phyloP scores from a whole-genome alignment of 768 basidiomycete genomes.

The Sporobolomyces pararoseus region DNA sequence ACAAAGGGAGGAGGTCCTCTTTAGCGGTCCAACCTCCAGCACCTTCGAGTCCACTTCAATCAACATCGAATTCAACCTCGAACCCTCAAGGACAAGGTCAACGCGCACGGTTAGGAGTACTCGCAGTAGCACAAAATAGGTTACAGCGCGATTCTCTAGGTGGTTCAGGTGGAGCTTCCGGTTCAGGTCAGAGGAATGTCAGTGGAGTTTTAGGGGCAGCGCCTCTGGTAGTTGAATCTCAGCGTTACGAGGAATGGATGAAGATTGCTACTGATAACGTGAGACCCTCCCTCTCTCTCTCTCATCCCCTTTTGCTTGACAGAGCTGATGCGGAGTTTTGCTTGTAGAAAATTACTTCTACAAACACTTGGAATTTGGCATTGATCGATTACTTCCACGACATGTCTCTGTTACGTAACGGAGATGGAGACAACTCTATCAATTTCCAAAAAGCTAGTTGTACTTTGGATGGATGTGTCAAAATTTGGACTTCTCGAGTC shows the following conservation, averaged over 20 bases:
- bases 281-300: constrained; percentile 46
- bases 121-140: neutral
- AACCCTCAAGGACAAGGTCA: no score
- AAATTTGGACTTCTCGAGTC: constrained; percentile 97
- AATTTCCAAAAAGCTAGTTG: constrained; percentile 98
- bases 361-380: constrained; percentile 96
- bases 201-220: constrained; percentile 8
- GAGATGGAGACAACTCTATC: constrained; percentile 81
- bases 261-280: constrained; percentile 99
- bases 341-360: constrained; percentile 90
- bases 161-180: neutral
- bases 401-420: constrained; percentile 87
- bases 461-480: constrained; percentile 96
- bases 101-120: neutral
- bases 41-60: neutral
- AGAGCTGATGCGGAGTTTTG: no score
- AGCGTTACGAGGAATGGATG: constrained; percentile 89
- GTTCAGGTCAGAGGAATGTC: neutral
- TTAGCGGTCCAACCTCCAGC: neutral
- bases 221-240: constrained; percentile 35
- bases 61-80: neutral
- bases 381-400: constrained; percentile 99
- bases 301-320: no score
- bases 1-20: no score
- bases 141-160: neutral